A percentile compares a stretch with the other conserved stretches of the same genome.
Evolutionary conservation across 208 protist genomes (phyloP).

Genomic region (Trypanosoma melophagium): DNA sequence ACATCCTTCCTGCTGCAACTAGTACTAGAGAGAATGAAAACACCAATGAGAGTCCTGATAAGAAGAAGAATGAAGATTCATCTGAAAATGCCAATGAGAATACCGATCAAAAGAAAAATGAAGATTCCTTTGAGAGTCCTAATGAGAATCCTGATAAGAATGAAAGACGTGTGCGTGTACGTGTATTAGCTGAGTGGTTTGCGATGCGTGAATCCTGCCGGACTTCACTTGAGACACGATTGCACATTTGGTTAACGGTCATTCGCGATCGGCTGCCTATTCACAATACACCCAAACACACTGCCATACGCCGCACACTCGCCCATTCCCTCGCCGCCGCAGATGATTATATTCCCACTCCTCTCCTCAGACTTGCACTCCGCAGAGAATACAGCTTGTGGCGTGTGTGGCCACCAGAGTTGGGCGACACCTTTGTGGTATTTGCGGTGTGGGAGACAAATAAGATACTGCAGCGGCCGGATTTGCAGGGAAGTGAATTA

Average conservation of each 20-base stretch:
- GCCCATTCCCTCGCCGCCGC: not conserved
- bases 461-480: conserved; percentile 32
- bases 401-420: conserved; percentile 9
- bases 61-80: no score
- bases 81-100: no score
- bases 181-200: conserved; percentile 9
- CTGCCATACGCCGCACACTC: not conserved
- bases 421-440: conserved; percentile 16
- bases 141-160: no score
- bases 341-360: conserved; percentile 25
- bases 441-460: conserved; percentile 29
- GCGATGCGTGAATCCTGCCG: not conserved
- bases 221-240: not conserved
- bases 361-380: not conserved
- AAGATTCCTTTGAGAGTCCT: no score
- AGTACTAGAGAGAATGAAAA: no score
- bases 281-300: not conserved
- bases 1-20: not conserved
- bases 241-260: conserved; percentile 10
- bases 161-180: not conserved
- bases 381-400: conserved; percentile 12
- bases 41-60: no score
- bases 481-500: conserved; percentile 41
- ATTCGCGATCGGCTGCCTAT: not conserved
- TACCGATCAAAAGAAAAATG: no score